A percentile compares a stretch with the other conserved stretches of the same genome.
phyloP scores from a whole-genome alignment of 768 basidiomycete genomes.

The Pisolithus marmoratus region DNA sequence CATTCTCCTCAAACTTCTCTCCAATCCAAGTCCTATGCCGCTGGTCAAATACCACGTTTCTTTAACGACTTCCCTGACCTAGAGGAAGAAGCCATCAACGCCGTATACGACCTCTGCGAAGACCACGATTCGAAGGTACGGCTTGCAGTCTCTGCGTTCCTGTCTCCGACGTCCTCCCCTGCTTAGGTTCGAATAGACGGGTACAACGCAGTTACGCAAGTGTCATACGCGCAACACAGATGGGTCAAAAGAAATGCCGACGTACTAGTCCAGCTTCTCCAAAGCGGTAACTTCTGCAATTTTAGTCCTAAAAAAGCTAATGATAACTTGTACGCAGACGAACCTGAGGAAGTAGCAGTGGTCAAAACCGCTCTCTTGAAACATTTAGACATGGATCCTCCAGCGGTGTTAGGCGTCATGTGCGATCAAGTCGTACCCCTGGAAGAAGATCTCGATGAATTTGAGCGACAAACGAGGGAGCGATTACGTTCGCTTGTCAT shows the following conservation, averaged over 20 bases:
- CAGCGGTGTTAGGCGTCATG: slow-evolving; percentile 56
- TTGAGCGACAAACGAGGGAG: slow-evolving; percentile 52
- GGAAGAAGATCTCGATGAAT: slow-evolving; percentile 49
- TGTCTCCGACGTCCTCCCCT: neutral
- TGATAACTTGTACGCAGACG: slow-evolving; percentile 38
- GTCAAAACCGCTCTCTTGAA: slow-evolving; percentile 55
- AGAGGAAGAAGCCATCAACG: slow-evolving; percentile 71
- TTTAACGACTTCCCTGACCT: slow-evolving; percentile 65
- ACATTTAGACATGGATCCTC: slow-evolving; percentile 61
- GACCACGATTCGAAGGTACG: slow-evolving; percentile 52
- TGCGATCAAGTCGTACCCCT: slow-evolving; percentile 59
- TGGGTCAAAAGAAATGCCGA: slow-evolving; percentile 70
- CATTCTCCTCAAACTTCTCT: slow-evolving; percentile 38
- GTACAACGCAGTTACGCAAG: slow-evolving; percentile 53
- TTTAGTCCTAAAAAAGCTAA: neutral
- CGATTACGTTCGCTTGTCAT: slow-evolving; percentile 55
- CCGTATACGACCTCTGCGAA: slow-evolving; percentile 75
- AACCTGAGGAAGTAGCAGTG: slow-evolving; percentile 56
- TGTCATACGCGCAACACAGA: slow-evolving; percentile 43
- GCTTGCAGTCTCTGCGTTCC: slow-evolving; percentile 3
- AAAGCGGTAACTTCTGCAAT: slow-evolving; percentile 46
- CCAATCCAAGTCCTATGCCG: slow-evolving; percentile 49
- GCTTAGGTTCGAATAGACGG: slow-evolving; percentile 63
- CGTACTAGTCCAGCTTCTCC: slow-evolving; percentile 68
- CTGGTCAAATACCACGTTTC: slow-evolving; percentile 49